Base-by-base conservation (phyloP, 129 eudicot species). In the Cynara cardunculus region DNA sequence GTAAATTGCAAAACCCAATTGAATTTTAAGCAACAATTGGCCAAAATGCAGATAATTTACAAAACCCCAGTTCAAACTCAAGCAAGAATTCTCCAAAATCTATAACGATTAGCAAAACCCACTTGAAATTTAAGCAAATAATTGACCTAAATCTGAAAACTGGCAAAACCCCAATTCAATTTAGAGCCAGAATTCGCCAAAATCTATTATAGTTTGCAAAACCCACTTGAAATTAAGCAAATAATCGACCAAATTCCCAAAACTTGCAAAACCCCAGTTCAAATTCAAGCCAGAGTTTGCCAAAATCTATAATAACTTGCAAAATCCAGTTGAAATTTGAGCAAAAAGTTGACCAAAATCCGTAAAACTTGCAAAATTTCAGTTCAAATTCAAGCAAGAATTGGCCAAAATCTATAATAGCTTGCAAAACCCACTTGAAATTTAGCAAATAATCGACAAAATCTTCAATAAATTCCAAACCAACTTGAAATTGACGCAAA, bases 341-440 rank as follows among this genome's bases (percentile, higher is more conserved):
- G 27, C 69, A 64, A 64, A 64, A 22, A 64, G 9, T 64, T 8
- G 69, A 62, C 5, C 27, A 64, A 64, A 64, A 64, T 64, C 28
- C 13, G 8, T 21, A 64, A 22, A 61, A 21, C 1, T 64, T 22
- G 5, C 14, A 64, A 22, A 21, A 7, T 9, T 3, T 37, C 78
- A 71, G 27, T 18, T 25, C 30, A 72, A 80, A 25, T 26, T 21
- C 44, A 80, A 72, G 6, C 18, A 62, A 37, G 74, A 56, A 56
- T 13, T 37, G 4, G 30, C 24, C 44, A 37, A 59, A 77, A 82
- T 3, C 61, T 19, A 35, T 0, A 66, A 39, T 1, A 28, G 65
- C 37, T 68, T 68, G 24, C 32, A 65, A 82, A 75, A 35, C 27
- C 62, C 21, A 68, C 39, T 83, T 77, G 80, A 64, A 69, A 76